Evolutionary conservation across 73 alveolate genomes (phyloP).

Genomic region (Paramecium tetraurelia): DNA sequence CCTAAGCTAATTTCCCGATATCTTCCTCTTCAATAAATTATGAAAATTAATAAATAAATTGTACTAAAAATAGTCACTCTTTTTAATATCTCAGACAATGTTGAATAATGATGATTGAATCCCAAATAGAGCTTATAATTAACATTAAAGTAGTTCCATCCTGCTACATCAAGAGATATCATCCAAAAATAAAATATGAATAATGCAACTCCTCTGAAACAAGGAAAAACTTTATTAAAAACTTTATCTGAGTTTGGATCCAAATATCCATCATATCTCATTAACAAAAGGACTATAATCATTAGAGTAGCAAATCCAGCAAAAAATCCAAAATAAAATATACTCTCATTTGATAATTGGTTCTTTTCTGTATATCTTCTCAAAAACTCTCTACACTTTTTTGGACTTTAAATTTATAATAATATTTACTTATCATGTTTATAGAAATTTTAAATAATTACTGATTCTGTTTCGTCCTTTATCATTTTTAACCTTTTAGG

Average conservation of each 20-base stretch:
- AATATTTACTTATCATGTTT: slow-evolving; percentile 20
- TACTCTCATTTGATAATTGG: background rate
- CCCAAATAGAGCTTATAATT: slow-evolving; percentile 23
- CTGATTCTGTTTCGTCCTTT: background rate
- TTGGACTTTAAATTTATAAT: background rate
- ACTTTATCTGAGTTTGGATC: slow-evolving; percentile 47
- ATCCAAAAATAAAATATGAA: slow-evolving; percentile 17
- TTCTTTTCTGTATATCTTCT: background rate
- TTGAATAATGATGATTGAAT: slow-evolving; percentile 40
- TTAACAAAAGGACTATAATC: background rate
- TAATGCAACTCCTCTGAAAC: slow-evolving; percentile 42
- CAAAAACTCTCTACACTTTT: background rate
- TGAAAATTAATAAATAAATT: background rate
- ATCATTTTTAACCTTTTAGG: slow-evolving; percentile 3
- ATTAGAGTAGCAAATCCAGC: slow-evolving; percentile 7
- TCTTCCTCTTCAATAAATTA: slow-evolving; percentile 28
- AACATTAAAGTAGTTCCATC: slow-evolving; percentile 21
- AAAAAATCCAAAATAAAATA: slow-evolving; percentile 28
- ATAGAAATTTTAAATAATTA: background rate
- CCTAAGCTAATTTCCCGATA: background rate
- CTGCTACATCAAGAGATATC: slow-evolving; percentile 18
- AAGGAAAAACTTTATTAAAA: slow-evolving; percentile 38
- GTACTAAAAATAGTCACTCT: slow-evolving; percentile 27
- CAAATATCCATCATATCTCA: slow-evolving; percentile 46
- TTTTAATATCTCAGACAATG: background rate